Base-by-base conservation (phyloP, 345 rosid species). In the Corchorus capsularis region DNA sequence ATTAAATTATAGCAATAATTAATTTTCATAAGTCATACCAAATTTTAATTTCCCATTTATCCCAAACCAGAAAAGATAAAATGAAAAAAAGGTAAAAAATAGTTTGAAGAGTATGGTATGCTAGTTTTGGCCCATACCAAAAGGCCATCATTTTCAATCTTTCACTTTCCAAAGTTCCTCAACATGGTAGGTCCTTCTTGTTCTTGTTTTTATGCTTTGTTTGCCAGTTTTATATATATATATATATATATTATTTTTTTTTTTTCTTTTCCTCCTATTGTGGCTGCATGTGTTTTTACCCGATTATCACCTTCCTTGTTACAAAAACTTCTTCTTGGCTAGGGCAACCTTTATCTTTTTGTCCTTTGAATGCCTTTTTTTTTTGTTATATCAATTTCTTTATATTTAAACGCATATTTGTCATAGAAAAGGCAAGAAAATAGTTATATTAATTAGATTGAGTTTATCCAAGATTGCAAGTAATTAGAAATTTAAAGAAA, bases 161-260 rank as follows among this genome's bases (percentile, higher is more conserved):
- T 66, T 61, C 54, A 59, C n/a, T 43, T 16, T 46, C 15, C 34
- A 0, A 43, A 3, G 16, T 20, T 17, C 10, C 47, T 41, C 62
- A 43, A 76, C 74, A 9, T 59, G 83, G 79, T 80, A 71, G 83
- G 79, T 6, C 77, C 69, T 34, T 16, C 2, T 49, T 13, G 9
- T 46, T 35, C 13, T 27, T 60, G 41, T 15, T 50, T 66, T 65
- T 17, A 2, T 54, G 54, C n/a, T 73, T 55, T 46, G 45, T 20
- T n/a, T 45, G 35, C 67, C 46, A 14, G 6, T 14, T n/a, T n/a
- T n/a, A n/a, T n/a, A n/a, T n/a, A n/a, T n/a, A n/a, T n/a, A n/a
- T n/a, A n/a, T n/a, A n/a, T n/a, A n/a, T n/a, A n/a, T n/a, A n/a
- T n/a, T n/a, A n/a, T n/a, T n/a, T n/a, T n/a, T n/a, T n/a, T 13